phyloP scores from a whole-genome alignment of 1,139 yeast species.

The Wickerhamomyces sp. region DNA sequence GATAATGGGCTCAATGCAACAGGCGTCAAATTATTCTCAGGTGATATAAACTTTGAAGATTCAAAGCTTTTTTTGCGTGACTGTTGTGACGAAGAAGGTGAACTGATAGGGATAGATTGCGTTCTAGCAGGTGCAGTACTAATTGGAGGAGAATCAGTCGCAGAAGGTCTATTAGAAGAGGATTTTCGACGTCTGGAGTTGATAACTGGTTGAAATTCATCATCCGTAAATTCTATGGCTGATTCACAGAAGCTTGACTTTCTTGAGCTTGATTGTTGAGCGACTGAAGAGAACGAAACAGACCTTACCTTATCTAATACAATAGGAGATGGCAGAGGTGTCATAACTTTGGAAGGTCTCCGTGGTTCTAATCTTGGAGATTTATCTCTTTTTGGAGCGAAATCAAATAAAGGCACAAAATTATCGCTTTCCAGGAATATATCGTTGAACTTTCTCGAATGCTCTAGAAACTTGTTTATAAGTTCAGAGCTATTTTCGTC shows the following conservation, averaged over 20 bases:
- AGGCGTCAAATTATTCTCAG: neutral
- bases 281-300: slow-evolving; percentile 4
- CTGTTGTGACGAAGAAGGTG: neutral
- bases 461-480: slow-evolving; percentile 27
- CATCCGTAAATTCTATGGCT: slow-evolving; percentile 24
- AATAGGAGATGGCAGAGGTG: slow-evolving; percentile 8
- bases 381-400: slow-evolving; percentile 19
- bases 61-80: neutral
- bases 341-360: slow-evolving; percentile 4
- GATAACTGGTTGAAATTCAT: slow-evolving; percentile 27
- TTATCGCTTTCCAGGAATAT: slow-evolving; percentile 41
- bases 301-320: slow-evolving; percentile 1
- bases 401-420: slow-evolving; percentile 49
- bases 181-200: slow-evolving; percentile 26
- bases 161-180: slow-evolving; percentile 21
- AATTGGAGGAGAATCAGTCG: slow-evolving; percentile 9
- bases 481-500: slow-evolving; percentile 21
- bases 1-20: slow-evolving; percentile 4
- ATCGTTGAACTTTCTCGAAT: slow-evolving; percentile 40
- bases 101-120: neutral
- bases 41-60: neutral
- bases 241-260: slow-evolving; percentile 10
- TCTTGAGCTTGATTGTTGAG: slow-evolving; percentile 4
- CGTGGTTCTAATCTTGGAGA: slow-evolving; percentile 12
- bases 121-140: neutral